Base-by-base conservation (phyloP, 1,284 basidiomycete species). In the Ganoderma sinense region DNA sequence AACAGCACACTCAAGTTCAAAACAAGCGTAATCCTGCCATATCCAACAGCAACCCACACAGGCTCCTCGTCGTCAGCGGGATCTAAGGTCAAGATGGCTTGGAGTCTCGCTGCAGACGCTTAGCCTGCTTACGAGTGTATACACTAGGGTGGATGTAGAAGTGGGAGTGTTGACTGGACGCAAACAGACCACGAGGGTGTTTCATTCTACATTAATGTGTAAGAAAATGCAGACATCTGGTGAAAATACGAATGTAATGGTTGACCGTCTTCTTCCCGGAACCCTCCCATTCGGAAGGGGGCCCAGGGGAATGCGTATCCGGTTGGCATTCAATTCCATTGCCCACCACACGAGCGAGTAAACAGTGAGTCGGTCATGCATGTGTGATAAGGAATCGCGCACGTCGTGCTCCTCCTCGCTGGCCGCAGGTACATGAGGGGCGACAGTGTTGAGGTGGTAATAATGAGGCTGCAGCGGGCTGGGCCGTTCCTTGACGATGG, bases 331-430 rank as follows among this genome's bases (percentile, higher is more conserved):
- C 8, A 48, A 20, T 71, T 91, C 89, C 41, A 90, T 78, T 39
- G 86, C 65, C 89, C 89, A 90, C 89, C 89, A 91, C 20, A 56
- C 61, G 69, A 78, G 81, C 48, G 45, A 48, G 45, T 77, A 71
- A 14, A 84, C 60, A 18, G 75, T 71, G 39, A 91, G 81, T 74
- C 88, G 83, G 71, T 91, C 89, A 73, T 88, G 88, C 11, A 87
- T 78, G 0, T 84, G 84, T 36, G 83, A 82, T 23, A 88, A 75
- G 13, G 86, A 84, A 71, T 91, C 89, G n/a, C 63, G 63, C 36
- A 51, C 63, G 29, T 77, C 76, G 20, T 86, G 77, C 23, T 90
- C 87, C 64, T 87, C 82, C 59, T 87, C 82, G 72, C 86, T 85
- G 75, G 88, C 88, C 36, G 76, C 75, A 56, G 74, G 14, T 23